Evolutionary conservation across 2,329 filamentous ascomycete genomes (phyloP).

Genomic region (Penicillium fuscoglaucum): DNA sequence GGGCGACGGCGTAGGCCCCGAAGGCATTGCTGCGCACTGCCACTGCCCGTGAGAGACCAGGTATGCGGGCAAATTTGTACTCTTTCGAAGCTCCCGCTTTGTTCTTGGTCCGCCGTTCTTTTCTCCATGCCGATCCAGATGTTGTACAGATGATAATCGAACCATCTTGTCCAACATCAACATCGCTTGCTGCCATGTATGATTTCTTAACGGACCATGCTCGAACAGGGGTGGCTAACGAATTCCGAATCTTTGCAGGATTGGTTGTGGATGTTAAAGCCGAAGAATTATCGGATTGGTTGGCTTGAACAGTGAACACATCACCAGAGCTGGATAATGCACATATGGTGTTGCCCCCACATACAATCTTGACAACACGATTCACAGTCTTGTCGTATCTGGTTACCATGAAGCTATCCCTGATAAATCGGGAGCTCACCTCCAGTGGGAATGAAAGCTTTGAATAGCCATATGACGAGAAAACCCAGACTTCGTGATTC

Average conservation of each 20-base stretch:
- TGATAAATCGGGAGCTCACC: slow-evolving; percentile 67
- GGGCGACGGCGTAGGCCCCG: slow-evolving; percentile 84
- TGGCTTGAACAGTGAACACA: slow-evolving; percentile 80
- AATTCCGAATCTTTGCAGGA: slow-evolving; percentile 82
- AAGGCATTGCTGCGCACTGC: slow-evolving; percentile 84
- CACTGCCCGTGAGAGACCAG: slow-evolving; percentile 80
- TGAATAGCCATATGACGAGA: slow-evolving; percentile 95
- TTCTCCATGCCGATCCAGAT: slow-evolving; percentile 89
- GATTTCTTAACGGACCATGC: slow-evolving; percentile 90
- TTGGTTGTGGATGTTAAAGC: slow-evolving; percentile 79
- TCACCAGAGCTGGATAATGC: slow-evolving; percentile 82
- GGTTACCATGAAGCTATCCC: slow-evolving; percentile 64
- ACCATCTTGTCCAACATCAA: slow-evolving; percentile 86
- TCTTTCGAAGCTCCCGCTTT: slow-evolving; percentile 78
- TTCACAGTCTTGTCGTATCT: slow-evolving; percentile 65
- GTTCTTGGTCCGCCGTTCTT: slow-evolving; percentile 76
- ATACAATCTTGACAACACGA: slow-evolving; percentile 72
- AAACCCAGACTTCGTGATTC: slow-evolving; percentile 87
- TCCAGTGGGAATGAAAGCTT: slow-evolving; percentile 81
- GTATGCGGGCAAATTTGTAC: slow-evolving; percentile 91
- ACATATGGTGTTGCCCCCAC: slow-evolving; percentile 88
- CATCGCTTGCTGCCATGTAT: slow-evolving; percentile 78
- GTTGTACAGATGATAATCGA: slow-evolving; percentile 92
- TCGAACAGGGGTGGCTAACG: slow-evolving; percentile 73
- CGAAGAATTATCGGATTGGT: slow-evolving; percentile 63